phyloP scores from a whole-genome alignment of 129 eudicot species.

The Flaveria bidentis region DNA sequence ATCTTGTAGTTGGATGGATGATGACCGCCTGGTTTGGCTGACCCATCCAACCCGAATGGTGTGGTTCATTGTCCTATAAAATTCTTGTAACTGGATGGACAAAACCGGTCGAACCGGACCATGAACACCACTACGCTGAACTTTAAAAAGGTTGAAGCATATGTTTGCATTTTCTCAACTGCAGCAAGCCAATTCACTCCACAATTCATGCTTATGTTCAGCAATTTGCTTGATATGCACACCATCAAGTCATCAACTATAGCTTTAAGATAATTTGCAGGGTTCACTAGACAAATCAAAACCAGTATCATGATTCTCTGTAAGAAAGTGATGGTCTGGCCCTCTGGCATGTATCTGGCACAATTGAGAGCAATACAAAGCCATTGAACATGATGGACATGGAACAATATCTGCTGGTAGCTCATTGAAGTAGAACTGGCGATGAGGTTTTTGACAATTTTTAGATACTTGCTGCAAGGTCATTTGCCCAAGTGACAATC shows the following conservation, averaged over 20 bases:
- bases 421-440: slow-evolving; percentile 80
- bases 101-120: no score
- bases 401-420: slow-evolving; percentile 76
- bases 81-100: no score
- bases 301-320: slow-evolving; percentile 30
- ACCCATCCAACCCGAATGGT: no score
- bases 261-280: slow-evolving; percentile 38
- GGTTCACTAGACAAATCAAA: slow-evolving; percentile 57
- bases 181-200: slow-evolving; percentile 88
- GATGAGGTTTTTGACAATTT: slow-evolving; percentile 72
- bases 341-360: slow-evolving; percentile 78
- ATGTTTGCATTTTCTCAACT: no score
- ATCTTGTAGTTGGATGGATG: not conserved
- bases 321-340: slow-evolving; percentile 14
- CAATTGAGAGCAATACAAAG: slow-evolving; percentile 69
- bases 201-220: slow-evolving; percentile 83
- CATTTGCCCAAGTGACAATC: slow-evolving; percentile 20
- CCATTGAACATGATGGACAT: slow-evolving; percentile 70
- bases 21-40: no score
- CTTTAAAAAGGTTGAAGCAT: no score
- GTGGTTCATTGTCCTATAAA: no score
- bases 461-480: slow-evolving; percentile 68
- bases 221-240: slow-evolving; percentile 33
- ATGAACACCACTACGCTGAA: no score
- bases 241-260: slow-evolving; percentile 22